A percentile compares a stretch with the other conserved stretches of the same genome.
Conservation (phyloP, 495 filamentous ascomycete species). For the Lichina pygmaea region DNA sequence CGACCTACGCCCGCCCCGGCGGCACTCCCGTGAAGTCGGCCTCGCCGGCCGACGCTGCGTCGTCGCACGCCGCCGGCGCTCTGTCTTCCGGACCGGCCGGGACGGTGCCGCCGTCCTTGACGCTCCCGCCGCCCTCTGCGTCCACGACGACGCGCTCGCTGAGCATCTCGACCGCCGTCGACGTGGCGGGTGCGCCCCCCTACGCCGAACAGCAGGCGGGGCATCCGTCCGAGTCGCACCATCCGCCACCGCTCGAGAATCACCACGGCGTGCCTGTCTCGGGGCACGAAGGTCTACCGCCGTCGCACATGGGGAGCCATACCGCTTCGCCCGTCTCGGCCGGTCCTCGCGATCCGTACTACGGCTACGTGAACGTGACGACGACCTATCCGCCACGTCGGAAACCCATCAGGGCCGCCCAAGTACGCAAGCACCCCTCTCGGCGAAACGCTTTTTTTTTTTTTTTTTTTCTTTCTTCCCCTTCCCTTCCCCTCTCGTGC, state of each 20-base stretch:
- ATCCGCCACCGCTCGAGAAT: not conserved
- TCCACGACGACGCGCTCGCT: not conserved
- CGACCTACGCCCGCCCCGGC: not conserved
- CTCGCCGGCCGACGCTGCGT: not conserved
- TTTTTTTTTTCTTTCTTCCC: not conserved
- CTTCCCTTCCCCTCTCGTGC: not conserved
- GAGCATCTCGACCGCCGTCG: not conserved
- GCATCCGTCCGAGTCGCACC: not conserved
- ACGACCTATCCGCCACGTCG: constrained; percentile 1
- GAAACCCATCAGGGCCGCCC: constrained; percentile 2
- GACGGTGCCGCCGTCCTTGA: not conserved
- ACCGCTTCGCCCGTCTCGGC: not conserved
- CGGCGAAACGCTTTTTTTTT: not conserved
- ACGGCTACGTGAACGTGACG: not conserved
- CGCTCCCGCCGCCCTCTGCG: not conserved
- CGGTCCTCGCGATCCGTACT: not conserved
- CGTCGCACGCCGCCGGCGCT: not conserved
- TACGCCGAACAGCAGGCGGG: not conserved
- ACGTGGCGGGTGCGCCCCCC: not conserved
- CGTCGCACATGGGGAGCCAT: not conserved
- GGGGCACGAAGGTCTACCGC: not conserved
- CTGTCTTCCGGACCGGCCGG: not conserved
- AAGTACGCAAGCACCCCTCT: not conserved
- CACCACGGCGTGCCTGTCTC: not conserved
- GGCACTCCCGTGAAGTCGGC: not conserved